Percentiles rank a stretch among this genome's conserved stretches.
phyloP scores from a whole-genome alignment of 257 asterid species.

The Solanum bulbocastanum region DNA sequence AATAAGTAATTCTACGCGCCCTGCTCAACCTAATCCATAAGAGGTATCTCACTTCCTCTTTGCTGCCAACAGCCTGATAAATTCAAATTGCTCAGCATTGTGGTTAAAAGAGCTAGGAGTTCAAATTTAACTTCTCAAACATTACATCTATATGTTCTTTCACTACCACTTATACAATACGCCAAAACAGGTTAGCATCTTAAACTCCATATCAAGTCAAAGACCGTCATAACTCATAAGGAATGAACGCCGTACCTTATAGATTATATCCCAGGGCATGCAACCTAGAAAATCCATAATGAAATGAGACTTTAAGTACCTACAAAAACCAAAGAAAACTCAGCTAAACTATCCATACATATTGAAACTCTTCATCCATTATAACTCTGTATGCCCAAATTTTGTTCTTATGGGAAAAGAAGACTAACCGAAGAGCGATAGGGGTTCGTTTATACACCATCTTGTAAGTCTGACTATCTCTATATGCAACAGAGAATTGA shows the following conservation, averaged over 20 bases:
- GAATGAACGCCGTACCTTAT: conserved; percentile 20
- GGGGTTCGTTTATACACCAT: conserved; percentile 44
- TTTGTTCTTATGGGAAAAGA: neutral
- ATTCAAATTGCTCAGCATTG: neutral
- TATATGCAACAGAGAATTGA: conserved; percentile 53
- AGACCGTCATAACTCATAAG: neutral
- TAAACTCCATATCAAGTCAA: neutral
- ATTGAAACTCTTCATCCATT: neutral
- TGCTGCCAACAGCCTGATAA: conserved; percentile 47
- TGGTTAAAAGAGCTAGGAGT: neutral
- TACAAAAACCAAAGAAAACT: conserved; percentile 4
- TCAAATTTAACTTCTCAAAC: neutral
- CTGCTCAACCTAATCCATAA: conserved; percentile 75
- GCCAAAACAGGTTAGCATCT: neutral
- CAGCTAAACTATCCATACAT: neutral
- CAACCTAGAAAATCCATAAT: conserved; percentile 45
- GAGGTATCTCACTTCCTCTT: conserved; percentile 75
- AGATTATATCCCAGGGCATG: conserved; percentile 70
- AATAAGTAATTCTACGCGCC: conserved; percentile 52
- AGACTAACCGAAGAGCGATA: conserved; percentile 42
- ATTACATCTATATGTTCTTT: neutral
- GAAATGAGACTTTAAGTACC: conserved; percentile 52
- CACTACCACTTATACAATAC: neutral
- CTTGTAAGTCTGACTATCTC: conserved; percentile 53
- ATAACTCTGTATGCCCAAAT: neutral